Evolutionary conservation across 2,329 filamentous ascomycete genomes (phyloP).

Genomic region (Penicillium vulpinum): DNA sequence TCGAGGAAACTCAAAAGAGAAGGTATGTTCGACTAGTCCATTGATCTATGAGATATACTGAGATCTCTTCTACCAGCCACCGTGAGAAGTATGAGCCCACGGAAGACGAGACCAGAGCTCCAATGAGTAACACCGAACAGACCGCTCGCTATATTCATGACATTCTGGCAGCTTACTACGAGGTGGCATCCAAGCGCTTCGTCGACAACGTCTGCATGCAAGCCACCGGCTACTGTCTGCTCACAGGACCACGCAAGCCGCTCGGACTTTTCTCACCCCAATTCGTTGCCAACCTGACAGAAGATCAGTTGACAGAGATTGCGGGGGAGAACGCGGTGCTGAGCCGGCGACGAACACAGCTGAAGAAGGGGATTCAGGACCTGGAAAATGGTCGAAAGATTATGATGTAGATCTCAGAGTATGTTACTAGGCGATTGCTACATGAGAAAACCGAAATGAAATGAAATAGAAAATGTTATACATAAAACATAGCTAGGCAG

Average conservation of each 20-base stretch:
- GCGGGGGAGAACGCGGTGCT: constrained; percentile 57
- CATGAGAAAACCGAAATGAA: not conserved
- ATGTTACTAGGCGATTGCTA: not conserved
- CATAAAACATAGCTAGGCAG: not conserved
- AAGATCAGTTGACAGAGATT: constrained; percentile 55
- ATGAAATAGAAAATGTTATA: too few relatives aligned
- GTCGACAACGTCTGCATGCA: constrained; percentile 64
- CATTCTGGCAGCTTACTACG: constrained; percentile 62
- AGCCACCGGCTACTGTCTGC: constrained; percentile 55
- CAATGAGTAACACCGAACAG: constrained; percentile 18
- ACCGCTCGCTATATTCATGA: constrained; percentile 58
- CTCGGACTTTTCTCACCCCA: constrained; percentile 55
- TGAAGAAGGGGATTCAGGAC: not conserved
- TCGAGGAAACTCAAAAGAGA: not conserved
- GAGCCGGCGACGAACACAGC: not conserved
- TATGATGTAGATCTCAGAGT: not conserved
- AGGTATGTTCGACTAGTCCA: too few relatives aligned
- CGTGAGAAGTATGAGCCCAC: not conserved
- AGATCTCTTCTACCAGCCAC: not conserved
- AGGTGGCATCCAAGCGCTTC: constrained; percentile 61
- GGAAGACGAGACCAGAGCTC: not conserved
- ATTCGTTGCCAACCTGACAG: constrained; percentile 51
- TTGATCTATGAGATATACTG: not conserved
- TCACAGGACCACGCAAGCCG: constrained; percentile 53
- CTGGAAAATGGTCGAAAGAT: not conserved